Evolutionary conservation across 306 rosid genomes (phyloP).

Genomic region (Alnus glutinosa): DNA sequence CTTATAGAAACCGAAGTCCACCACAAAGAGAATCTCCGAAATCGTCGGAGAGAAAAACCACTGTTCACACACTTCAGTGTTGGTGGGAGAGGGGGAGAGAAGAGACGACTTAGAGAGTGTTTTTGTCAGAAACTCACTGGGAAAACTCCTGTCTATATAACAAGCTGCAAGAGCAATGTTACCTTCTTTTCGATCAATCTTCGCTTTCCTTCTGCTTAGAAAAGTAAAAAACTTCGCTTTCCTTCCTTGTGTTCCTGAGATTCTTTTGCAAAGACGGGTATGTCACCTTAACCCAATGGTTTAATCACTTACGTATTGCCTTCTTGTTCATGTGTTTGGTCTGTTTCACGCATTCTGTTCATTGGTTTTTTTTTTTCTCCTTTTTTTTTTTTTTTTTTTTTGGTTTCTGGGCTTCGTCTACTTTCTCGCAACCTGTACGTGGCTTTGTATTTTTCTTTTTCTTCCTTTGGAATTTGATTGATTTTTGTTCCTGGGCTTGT

Average conservation of each 20-base stretch:
- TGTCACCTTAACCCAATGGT: constrained; percentile 19
- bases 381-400: constrained; percentile 2
- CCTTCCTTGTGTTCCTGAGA: constrained; percentile 48
- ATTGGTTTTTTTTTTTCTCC: constrained; percentile 1
- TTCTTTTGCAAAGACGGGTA: constrained; percentile 50
- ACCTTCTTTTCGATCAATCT: constrained; percentile 46
- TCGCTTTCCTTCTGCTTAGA: constrained; percentile 36
- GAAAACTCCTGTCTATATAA: constrained; percentile 2
- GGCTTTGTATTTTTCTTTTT: background rate
- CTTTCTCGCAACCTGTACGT: background rate
- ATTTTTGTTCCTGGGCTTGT: constrained; percentile 18
- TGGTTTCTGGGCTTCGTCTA: background rate
- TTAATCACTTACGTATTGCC: constrained; percentile 25
- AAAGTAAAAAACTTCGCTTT: constrained; percentile 13
- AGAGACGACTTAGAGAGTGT: constrained; percentile 12
- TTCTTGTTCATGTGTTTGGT: constrained; percentile 36
- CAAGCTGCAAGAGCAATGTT: constrained; percentile 42
- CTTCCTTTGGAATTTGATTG: background rate
- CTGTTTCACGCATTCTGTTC: constrained; percentile 25
- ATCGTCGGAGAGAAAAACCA: constrained; percentile 71
- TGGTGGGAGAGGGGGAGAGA: constrained; percentile 15
- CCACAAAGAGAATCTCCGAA: constrained; percentile 51
- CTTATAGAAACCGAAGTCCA: constrained; percentile 41
- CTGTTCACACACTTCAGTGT: constrained; percentile 34
- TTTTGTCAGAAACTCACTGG: background rate